phyloP scores from a whole-genome alignment of 2,329 filamentous ascomycete genomes.

The Neoscytalidium dimidiatum region DNA sequence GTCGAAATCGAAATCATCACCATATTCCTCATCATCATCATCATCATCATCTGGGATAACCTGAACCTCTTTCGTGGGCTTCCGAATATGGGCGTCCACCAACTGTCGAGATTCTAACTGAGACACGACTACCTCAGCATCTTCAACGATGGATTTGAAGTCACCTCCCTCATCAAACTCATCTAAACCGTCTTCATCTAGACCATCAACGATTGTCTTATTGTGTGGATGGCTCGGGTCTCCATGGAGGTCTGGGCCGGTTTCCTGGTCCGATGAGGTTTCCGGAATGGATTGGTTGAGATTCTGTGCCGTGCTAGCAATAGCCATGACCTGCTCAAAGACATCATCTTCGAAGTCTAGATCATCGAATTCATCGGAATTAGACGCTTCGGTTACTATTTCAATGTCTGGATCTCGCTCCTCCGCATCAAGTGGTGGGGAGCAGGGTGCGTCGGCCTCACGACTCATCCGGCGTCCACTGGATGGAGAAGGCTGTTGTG shows the following conservation, averaged over 20 bases:
- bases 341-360: slow-evolving; percentile 26
- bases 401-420: neutral
- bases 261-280: neutral
- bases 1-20: slow-evolving; percentile 71
- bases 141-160: neutral
- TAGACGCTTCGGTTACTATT: neutral
- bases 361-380: slow-evolving; percentile 25
- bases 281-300: neutral
- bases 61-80: neutral
- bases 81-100: neutral
- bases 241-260: neutral
- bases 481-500: slow-evolving; percentile 27
- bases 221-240: neutral
- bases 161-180: slow-evolving; percentile 32
- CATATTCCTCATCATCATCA: slow-evolving; percentile 74
- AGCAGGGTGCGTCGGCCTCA: neutral
- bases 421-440: neutral
- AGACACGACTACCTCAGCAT: slow-evolving; percentile 44
- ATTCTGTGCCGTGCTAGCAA: neutral
- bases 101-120: slow-evolving; percentile 50
- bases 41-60: slow-evolving; percentile 64
- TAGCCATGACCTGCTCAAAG: slow-evolving; percentile 12
- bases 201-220: slow-evolving; percentile 42
- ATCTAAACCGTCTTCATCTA: slow-evolving; percentile 53
- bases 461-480: slow-evolving; percentile 26